Evolutionary conservation across 2,329 filamentous ascomycete species (phyloP).

Genomic region (Talaromyces verruculosus): DNA sequence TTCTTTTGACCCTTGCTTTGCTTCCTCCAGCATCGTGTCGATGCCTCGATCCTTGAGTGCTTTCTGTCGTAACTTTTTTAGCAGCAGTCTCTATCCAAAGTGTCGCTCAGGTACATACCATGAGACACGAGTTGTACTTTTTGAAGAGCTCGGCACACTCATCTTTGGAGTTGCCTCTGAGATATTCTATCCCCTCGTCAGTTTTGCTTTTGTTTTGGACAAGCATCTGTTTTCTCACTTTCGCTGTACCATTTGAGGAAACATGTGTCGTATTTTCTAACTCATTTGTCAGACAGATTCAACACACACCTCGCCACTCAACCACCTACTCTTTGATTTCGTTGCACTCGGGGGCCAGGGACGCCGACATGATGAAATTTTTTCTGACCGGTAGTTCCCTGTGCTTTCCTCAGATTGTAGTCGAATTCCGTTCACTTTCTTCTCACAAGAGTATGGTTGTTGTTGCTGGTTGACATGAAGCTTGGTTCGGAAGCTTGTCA

Average conservation of each 20-base stretch:
- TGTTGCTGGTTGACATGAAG: not conserved
- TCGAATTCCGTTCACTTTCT: not conserved
- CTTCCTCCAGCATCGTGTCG: slow-evolving; percentile 88
- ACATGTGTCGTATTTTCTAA: slow-evolving; percentile 89
- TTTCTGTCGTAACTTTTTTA: slow-evolving; percentile 54
- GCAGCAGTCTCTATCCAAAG: not conserved
- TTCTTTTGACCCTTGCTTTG: slow-evolving; percentile 83
- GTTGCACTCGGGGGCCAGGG: slow-evolving; percentile 90
- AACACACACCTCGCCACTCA: slow-evolving; percentile 10
- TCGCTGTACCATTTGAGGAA: slow-evolving; percentile 99
- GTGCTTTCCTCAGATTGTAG: not conserved
- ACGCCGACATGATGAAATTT: slow-evolving; percentile 73
- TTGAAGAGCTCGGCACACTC: slow-evolving; percentile 86
- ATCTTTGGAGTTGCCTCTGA: slow-evolving; percentile 79
- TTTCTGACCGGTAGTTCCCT: slow-evolving; percentile 13
- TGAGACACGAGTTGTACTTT: slow-evolving; percentile 82
- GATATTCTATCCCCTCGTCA: slow-evolving; percentile 66
- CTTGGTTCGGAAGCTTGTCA: slow-evolving; percentile 2
- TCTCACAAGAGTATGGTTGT: not conserved
- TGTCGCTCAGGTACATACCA: slow-evolving; percentile 56
- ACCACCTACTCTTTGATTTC: slow-evolving; percentile 82
- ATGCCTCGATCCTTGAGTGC: slow-evolving; percentile 87
- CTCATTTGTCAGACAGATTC: slow-evolving; percentile 22
- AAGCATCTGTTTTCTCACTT: slow-evolving; percentile 56
- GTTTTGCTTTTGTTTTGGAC: slow-evolving; percentile 11